A percentile compares a stretch with the other conserved stretches of the same genome.
Conservation (phyloP, 306 rosid species). For the Alnus rubra region DNA sequence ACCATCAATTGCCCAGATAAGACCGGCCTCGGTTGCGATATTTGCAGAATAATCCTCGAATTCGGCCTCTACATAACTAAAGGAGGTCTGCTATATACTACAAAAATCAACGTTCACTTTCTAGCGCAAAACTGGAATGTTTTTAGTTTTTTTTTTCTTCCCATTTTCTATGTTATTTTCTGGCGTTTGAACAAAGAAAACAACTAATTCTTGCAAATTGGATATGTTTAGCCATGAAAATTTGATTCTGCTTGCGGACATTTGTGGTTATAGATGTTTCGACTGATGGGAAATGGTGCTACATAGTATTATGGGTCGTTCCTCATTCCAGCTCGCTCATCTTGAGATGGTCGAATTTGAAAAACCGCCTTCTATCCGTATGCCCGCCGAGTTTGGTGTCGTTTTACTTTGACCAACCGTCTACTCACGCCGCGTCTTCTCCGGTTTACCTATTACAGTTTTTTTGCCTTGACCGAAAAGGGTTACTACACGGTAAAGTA, state of each 20-base stretch:
- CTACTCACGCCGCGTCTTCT: constrained; percentile 33
- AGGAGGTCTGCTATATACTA: constrained; percentile 50
- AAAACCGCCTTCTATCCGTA: constrained; percentile 53
- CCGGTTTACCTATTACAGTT: constrained; percentile 64
- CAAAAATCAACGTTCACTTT: neutral
- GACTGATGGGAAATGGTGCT: constrained; percentile 85
- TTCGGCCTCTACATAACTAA: constrained; percentile 62
- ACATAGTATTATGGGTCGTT: constrained; percentile 66
- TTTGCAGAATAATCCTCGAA: constrained; percentile 65
- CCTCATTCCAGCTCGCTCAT: constrained; percentile 43
- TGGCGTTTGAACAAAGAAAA: neutral
- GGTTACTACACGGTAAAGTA: constrained; percentile 79
- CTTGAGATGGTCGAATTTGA: constrained; percentile 50
- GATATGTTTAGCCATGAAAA: neutral
- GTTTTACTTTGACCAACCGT: constrained; percentile 42
- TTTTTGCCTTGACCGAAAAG: constrained; percentile 61
- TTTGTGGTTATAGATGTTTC: constrained; percentile 50
- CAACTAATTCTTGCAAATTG: too few species aligned
- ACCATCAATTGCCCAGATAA: constrained; percentile 78
- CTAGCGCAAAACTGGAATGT: neutral
- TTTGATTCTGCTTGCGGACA: constrained; percentile 1
- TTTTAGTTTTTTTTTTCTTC: neutral
- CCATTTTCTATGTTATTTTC: neutral
- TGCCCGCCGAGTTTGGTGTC: constrained; percentile 58
- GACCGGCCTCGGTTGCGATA: constrained; percentile 73